Base-by-base conservation (phyloP, 2,329 filamentous ascomycete genomes). In the Fusarium sp. region DNA sequence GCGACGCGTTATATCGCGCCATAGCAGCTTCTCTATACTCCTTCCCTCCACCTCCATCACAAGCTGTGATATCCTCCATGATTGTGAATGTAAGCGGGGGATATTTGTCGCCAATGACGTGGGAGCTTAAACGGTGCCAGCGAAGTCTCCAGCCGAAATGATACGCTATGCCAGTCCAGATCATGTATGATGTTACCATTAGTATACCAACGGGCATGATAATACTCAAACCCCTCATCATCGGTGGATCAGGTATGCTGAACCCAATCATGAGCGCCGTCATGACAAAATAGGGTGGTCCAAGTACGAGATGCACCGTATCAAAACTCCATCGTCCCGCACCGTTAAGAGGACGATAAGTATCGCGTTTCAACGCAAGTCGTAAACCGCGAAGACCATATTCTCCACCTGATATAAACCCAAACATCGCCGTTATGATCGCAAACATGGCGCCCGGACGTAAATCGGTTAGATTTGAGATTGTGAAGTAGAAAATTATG, bases 391-490 rank as follows among this genome's bases (percentile, higher is more conserved):
- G 50, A 27, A 72, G 65, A 9, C 81, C 83, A 44, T 84, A 85
- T 65, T 85, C 83, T 50, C 84, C 78, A 29, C 84, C 84, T 0
- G 83, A 85, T 11, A 85, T 81, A 57, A 84, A 78, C 53, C 84
- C 84, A 71, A 84, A 86, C 74, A 85, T 84, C 17, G 84, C 82
- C 1, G 84, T 85, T 55, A 85, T 82, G 54, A 86, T 84, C 60
- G 84, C 84, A 62, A 85, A 85, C 54, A 83, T 76, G 6, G 68
- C 70, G 3, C 73, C 75, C 3, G 71, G 69, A 4, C 69, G 67
- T 36, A 76, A 58, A 25, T 73, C 66, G 31, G 65, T 71, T 9
- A 71, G 39, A 13, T 67, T 82, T 60, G 81, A 82, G 25, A 86
- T 80, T 15, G 81, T 79, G 66, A 85, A 86, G 76, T 83, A 86